Evolutionary conservation across 108 stramenopile species (phyloP).

Genomic region (Nitzschia putrida): DNA sequence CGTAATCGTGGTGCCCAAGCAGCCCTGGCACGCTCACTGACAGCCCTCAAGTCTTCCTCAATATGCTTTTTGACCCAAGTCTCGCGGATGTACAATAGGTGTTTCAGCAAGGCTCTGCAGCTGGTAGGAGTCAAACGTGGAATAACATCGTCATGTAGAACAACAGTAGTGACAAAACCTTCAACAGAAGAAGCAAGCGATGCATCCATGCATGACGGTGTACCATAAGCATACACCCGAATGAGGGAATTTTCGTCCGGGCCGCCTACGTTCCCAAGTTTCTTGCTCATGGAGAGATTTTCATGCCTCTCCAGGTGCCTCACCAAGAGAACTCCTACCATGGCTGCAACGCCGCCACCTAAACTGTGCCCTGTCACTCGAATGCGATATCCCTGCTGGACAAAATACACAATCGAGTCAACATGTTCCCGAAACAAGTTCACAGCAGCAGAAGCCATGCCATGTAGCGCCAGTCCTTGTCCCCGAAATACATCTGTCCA

Average conservation of each 20-base stretch:
- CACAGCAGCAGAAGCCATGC: constrained; percentile 81
- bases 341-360: constrained; percentile 88
- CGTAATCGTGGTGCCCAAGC: constrained; percentile 79
- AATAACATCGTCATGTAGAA: constrained; percentile 93
- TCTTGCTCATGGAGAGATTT: neutral
- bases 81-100: constrained; percentile 82
- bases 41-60: constrained; percentile 69
- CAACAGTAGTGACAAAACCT: constrained; percentile 76
- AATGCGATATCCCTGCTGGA: constrained; percentile 76
- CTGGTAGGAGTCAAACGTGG: constrained; percentile 90
- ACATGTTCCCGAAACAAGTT: constrained; percentile 81
- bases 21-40: constrained; percentile 69
- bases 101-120: constrained; percentile 82
- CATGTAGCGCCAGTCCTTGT: constrained; percentile 75
- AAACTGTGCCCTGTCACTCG: constrained; percentile 75
- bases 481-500: constrained; percentile 77
- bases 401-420: constrained; percentile 60
- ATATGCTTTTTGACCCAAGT: constrained; percentile 87
- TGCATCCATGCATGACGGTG: constrained; percentile 90
- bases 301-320: constrained; percentile 50
- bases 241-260: constrained; percentile 46
- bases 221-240: constrained; percentile 86
- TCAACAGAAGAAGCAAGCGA: constrained; percentile 71
- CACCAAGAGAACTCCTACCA: constrained; percentile 77
- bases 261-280: neutral